Conservation (phyloP, 1,139 yeast genomes). For the Geotrichum bryndzae region DNA sequence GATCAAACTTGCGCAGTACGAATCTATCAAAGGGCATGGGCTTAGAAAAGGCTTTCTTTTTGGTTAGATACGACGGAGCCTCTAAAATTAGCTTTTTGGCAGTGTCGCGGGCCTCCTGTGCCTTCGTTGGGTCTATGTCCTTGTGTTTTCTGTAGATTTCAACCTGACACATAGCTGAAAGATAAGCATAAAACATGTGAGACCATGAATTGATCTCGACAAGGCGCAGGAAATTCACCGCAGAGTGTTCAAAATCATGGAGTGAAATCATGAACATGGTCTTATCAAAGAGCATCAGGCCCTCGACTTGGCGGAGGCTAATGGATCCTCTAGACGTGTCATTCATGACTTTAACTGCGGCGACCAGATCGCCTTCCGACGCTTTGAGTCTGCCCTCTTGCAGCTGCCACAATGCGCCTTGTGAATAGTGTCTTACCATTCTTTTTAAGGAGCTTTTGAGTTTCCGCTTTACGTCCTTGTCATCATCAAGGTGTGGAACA, state of each 20-base stretch:
- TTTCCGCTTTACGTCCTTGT: constrained; percentile 28
- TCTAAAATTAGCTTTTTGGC: constrained; percentile 58
- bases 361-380: constrained; percentile 60
- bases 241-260: constrained; percentile 77
- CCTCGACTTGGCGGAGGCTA: constrained; percentile 89
- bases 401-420: constrained; percentile 85
- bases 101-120: constrained; percentile 47
- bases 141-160: constrained; percentile 59
- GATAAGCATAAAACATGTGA: constrained; percentile 75
- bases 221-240: constrained; percentile 61
- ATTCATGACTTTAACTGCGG: constrained; percentile 74
- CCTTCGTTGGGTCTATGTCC: constrained; percentile 41
- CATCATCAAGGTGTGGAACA: constrained; percentile 25
- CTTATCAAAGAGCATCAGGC: constrained; percentile 75
- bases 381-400: constrained; percentile 88
- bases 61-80: constrained; percentile 63
- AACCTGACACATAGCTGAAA: constrained; percentile 82
- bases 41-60: constrained; percentile 66
- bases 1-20: constrained; percentile 63
- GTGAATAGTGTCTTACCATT: constrained; percentile 72
- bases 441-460: constrained; percentile 47
- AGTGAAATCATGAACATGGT: constrained; percentile 71
- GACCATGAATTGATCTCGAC: constrained; percentile 85
- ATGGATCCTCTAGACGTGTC: constrained; percentile 56
- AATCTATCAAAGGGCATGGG: constrained; percentile 90